Conservation (phyloP, 176 grass and related monocot species). For the Oryza nivara region DNA sequence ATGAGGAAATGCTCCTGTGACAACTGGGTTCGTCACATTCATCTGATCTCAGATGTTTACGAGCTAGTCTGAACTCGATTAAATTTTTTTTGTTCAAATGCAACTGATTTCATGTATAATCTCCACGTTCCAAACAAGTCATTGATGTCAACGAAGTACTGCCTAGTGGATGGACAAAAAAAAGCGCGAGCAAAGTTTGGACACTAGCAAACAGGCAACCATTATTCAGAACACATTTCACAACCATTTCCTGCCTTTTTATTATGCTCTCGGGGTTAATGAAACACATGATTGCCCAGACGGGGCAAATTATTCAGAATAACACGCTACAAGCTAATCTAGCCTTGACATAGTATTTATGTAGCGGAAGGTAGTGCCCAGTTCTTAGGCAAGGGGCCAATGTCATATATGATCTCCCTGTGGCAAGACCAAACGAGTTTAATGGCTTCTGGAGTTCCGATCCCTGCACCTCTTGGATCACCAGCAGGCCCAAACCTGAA, state of each 20-base stretch:
- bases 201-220: background rate
- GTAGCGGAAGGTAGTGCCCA: slow-evolving; percentile 75
- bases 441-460: slow-evolving; percentile 94
- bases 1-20: slow-evolving; percentile 23
- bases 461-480: slow-evolving; percentile 90
- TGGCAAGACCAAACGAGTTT: slow-evolving; percentile 98
- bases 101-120: background rate
- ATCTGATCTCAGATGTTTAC: background rate
- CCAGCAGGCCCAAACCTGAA: slow-evolving; percentile 95
- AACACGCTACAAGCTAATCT: background rate
- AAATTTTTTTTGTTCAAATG: background rate
- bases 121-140: background rate
- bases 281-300: slow-evolving; percentile 4
- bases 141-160: background rate
- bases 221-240: background rate
- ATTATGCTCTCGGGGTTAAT: slow-evolving; percentile 3
- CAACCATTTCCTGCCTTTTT: background rate
- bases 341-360: slow-evolving; percentile 12
- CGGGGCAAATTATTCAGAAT: slow-evolving; percentile 28
- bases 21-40: background rate
- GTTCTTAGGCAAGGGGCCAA: slow-evolving; percentile 59
- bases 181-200: too few relatives aligned
- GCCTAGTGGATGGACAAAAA: too few relatives aligned
- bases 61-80: slow-evolving; percentile 10
- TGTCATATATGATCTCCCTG: slow-evolving; percentile 92